These are phyloP conservation scores for Fraxinus nigra DNA, from an alignment of 305 asterid species.

Conservation along the genomic window DNA sequence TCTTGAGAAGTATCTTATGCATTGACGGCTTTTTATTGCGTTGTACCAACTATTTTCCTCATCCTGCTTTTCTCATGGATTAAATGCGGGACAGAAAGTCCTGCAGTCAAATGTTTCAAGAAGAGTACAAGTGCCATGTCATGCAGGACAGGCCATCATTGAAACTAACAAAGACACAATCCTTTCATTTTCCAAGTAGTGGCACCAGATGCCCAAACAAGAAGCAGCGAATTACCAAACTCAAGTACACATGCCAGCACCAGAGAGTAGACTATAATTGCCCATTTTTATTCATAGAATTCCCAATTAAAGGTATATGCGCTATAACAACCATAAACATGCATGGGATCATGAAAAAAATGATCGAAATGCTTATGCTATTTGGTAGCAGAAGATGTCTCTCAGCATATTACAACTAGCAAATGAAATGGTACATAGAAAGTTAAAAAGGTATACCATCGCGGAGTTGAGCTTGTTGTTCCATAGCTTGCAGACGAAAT, in stretches of 20 bases:
- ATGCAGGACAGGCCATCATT: neutral
- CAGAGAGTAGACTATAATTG: neutral
- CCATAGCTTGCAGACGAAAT: conserved; percentile 88
- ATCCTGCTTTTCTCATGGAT: neutral
- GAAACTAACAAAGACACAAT: neutral
- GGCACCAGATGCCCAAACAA: neutral
- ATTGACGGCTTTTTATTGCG: neutral
- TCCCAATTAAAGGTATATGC: neutral
- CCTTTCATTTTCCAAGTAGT: neutral
- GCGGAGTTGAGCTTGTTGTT: conserved; percentile 94
- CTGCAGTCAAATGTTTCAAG: neutral
- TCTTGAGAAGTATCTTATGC: neutral
- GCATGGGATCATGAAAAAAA: neutral
- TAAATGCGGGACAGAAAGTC: neutral
- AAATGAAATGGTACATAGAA: neutral
- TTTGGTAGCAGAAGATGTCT: neutral
- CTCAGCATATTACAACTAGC: neutral
- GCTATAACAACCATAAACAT: neutral
- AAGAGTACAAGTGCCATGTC: neutral
- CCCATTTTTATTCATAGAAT: neutral
- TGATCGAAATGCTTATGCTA: neutral
- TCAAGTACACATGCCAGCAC: neutral
- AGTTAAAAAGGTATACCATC: conserved; percentile 40
- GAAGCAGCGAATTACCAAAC: neutral
- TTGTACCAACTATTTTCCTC: neutral